These are phyloP conservation scores for Dentipellis fragilis DNA, from an alignment of 768 basidiomycete genomes.

Conservation along the genomic window DNA sequence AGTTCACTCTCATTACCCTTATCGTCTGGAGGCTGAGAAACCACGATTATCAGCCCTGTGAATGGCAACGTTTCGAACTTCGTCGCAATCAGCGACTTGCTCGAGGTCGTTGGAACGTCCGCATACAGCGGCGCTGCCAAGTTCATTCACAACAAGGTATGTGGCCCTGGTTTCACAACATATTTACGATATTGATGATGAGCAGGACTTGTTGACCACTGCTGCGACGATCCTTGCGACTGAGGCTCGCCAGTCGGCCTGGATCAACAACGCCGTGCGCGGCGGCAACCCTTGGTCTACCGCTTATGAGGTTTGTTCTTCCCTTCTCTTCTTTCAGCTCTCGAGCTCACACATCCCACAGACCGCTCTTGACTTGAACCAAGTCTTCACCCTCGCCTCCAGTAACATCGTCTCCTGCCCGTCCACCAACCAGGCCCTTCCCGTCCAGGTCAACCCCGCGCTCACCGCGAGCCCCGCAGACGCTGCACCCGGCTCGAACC, in stretches of 20 bases:
- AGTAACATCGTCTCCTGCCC: conserved; percentile 47
- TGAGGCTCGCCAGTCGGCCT: conserved; percentile 54
- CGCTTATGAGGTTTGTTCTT: conserved; percentile 44
- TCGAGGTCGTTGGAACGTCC: conserved; percentile 45
- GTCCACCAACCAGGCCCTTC: conserved; percentile 35
- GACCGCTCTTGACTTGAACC: conserved; percentile 31
- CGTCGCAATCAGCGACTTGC: conserved; percentile 30
- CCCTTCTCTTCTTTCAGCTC: conserved; percentile 20
- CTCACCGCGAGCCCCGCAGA: conserved; percentile 23
- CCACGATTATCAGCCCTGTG: conserved; percentile 21
- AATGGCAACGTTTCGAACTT: conserved; percentile 34
- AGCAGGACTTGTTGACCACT: conserved; percentile 20
- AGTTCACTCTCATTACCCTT: conserved; percentile 11
- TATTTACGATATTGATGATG: conserved; percentile 7
- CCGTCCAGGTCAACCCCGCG: conserved; percentile 41
- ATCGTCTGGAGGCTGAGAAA: background rate
- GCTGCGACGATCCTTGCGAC: conserved; percentile 39
- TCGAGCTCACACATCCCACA: conserved; percentile 21
- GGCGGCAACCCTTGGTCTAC: conserved; percentile 45
- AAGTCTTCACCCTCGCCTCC: conserved; percentile 30
- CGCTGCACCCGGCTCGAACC: conserved; percentile 21
- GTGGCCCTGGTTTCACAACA: background rate
- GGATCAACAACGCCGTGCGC: conserved; percentile 43
- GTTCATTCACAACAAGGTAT: conserved; percentile 25
- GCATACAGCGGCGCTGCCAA: conserved; percentile 51